A percentile compares a stretch with the other conserved stretches of the same genome.
phyloP scores from a whole-genome alignment of 257 asterid species.

The Leonotis leonurus region DNA sequence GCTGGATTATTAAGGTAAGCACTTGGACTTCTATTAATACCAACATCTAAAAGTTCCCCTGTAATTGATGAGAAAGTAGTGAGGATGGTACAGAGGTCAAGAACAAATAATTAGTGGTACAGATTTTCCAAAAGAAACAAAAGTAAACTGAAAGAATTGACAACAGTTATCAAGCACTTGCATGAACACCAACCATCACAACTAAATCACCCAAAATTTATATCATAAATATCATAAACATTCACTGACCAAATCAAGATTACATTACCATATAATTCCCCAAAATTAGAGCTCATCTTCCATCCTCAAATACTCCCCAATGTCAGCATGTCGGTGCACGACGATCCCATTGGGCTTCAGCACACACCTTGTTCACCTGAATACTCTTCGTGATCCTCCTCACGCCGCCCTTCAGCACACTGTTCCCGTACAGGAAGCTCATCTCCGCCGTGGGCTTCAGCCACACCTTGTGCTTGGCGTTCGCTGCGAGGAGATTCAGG shows the following conservation, averaged over 20 bases:
- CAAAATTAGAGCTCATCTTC: slow-evolving; percentile 67
- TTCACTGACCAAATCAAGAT: slow-evolving; percentile 4
- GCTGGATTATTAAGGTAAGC: slow-evolving; percentile 92
- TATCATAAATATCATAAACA: background rate
- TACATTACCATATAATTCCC: background rate
- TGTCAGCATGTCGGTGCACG: slow-evolving; percentile 74
- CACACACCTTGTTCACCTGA: slow-evolving; percentile 71
- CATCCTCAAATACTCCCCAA: slow-evolving; percentile 87
- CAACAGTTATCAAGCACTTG: background rate
- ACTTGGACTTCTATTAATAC: slow-evolving; percentile 93
- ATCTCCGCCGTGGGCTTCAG: slow-evolving; percentile 80
- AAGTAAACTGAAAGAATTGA: slow-evolving; percentile 5
- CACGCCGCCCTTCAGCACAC: slow-evolving; percentile 82
- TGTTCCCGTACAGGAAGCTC: slow-evolving; percentile 80
- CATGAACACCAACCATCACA: background rate
- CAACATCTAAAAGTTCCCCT: slow-evolving; percentile 93
- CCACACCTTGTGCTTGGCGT: slow-evolving; percentile 90
- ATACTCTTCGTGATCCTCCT: slow-evolving; percentile 90
- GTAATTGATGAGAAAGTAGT: slow-evolving; percentile 26
- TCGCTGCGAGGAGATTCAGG: slow-evolving; percentile 54
- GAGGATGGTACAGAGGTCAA: slow-evolving; percentile 10
- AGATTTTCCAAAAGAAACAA: background rate
- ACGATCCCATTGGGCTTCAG: slow-evolving; percentile 85
- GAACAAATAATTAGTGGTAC: background rate
- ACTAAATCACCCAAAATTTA: background rate